phyloP scores from a whole-genome alignment of 306 rosid species.

The Ormosia emarginata region DNA sequence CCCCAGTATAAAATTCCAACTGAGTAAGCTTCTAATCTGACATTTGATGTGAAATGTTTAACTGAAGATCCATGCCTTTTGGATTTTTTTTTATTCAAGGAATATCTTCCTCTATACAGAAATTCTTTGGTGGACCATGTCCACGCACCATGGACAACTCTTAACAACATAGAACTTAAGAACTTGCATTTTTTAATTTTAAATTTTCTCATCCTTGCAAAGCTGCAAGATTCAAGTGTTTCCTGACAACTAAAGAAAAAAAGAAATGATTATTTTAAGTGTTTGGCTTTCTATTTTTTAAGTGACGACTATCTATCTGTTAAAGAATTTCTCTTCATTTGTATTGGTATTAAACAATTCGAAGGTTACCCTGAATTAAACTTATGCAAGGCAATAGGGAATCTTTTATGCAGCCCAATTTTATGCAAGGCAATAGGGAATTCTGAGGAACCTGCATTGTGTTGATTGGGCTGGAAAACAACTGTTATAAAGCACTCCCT shows the following conservation, averaged over 20 bases:
- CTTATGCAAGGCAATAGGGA: neutral
- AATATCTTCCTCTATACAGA: neutral
- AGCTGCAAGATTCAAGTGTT: neutral
- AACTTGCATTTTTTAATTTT: neutral
- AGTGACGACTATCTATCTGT: neutral
- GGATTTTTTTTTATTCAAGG: neutral
- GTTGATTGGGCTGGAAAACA: neutral
- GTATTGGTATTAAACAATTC: neutral
- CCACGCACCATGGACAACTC: neutral
- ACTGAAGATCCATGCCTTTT: neutral
- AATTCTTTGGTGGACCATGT: neutral
- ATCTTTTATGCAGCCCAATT: too few relatives aligned
- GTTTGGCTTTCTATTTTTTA: too few relatives aligned
- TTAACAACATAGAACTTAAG: neutral
- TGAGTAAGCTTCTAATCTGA: slow-evolving; percentile 50
- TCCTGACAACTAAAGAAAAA: too few relatives aligned
- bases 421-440: too few relatives aligned
- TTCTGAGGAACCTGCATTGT: neutral
- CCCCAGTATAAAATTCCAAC: slow-evolving; percentile 60
- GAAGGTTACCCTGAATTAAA: neutral
- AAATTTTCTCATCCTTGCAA: neutral
- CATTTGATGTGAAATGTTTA: neutral
- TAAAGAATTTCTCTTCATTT: neutral
- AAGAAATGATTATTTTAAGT: neutral
- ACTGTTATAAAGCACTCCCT: neutral